These are phyloP conservation scores for Usnea hakonensis DNA, from an alignment of 495 filamentous ascomycete species.

Conservation along the genomic window DNA sequence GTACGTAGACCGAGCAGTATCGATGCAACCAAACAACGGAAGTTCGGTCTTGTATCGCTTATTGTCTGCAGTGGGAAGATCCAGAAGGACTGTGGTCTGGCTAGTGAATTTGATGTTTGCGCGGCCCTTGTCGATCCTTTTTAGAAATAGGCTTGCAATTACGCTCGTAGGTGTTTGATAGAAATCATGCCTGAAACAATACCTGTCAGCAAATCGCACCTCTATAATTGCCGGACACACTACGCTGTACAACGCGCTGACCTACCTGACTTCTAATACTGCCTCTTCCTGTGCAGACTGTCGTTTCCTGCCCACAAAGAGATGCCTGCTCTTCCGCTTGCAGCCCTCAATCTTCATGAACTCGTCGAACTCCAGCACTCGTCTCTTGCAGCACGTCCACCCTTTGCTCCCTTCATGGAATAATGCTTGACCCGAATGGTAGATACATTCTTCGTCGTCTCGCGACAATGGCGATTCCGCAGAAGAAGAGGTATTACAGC, in stretches of 20 bases:
- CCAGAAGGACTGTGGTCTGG: conserved; percentile 52
- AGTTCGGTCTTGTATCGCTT: conserved; percentile 75
- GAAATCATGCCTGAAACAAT: conserved; percentile 64
- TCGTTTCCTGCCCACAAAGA: conserved; percentile 79
- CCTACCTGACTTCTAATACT: conserved; percentile 64
- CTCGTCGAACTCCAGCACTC: conserved; percentile 94
- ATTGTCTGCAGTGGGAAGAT: conserved; percentile 74
- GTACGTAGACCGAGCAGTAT: conserved; percentile 63
- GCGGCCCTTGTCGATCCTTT: conserved; percentile 83
- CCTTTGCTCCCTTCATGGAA: conserved; percentile 98
- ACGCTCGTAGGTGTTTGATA: conserved; percentile 84
- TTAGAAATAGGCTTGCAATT: conserved; percentile 88
- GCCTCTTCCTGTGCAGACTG: conserved; percentile 48
- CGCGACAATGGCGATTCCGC: conserved; percentile 45
- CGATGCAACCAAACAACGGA: conserved; percentile 67
- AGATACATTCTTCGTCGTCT: conserved; percentile 50
- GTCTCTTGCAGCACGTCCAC: conserved; percentile 91
- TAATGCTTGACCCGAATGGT: conserved; percentile 47
- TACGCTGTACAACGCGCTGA: conserved; percentile 4
- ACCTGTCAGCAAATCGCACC: background rate
- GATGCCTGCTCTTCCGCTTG: conserved; percentile 67
- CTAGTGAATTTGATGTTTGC: conserved; percentile 61
- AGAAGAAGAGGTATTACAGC: conserved; percentile 56
- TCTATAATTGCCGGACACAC: background rate
- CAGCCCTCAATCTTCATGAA: conserved; percentile 95